Conservation (phyloP, 2,329 filamentous ascomycete genomes). For the Rosellinia necatrix region DNA sequence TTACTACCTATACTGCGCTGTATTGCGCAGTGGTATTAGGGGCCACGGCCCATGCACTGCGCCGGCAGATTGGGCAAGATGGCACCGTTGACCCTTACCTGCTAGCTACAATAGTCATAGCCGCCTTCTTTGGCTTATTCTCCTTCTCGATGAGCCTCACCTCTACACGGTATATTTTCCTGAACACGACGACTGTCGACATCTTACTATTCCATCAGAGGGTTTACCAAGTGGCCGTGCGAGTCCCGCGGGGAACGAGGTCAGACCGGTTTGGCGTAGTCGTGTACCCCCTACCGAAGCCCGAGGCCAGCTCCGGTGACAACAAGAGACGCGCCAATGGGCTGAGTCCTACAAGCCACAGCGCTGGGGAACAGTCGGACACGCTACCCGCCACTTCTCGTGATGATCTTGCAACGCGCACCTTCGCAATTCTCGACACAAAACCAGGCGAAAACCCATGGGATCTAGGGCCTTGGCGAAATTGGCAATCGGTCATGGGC, state of each 20-base stretch:
- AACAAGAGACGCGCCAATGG: slow-evolving; percentile 1
- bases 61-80: slow-evolving; percentile 53
- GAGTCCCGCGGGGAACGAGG: slow-evolving; percentile 60
- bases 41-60: slow-evolving; percentile 66
- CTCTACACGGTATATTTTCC: slow-evolving; percentile 69
- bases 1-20: slow-evolving; percentile 72
- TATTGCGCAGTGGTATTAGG: slow-evolving; percentile 70
- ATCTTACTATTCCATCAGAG: slow-evolving; percentile 65
- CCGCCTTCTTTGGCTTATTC: slow-evolving; percentile 80
- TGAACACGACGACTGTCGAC: slow-evolving; percentile 86
- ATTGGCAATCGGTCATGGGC: slow-evolving; percentile 84
- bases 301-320: slow-evolving; percentile 10
- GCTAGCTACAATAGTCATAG: slow-evolving; percentile 68
- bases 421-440: slow-evolving; percentile 80
- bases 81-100: slow-evolving; percentile 60
- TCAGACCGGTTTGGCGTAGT: slow-evolving; percentile 55
- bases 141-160: slow-evolving; percentile 75
- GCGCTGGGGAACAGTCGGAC: slow-evolving; percentile 15
- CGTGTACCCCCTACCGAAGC: slow-evolving; percentile 59
- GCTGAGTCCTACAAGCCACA: slow-evolving; percentile 22
- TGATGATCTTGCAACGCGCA: slow-evolving; percentile 59
- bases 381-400: slow-evolving; percentile 35
- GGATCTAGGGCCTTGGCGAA: slow-evolving; percentile 71
- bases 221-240: slow-evolving; percentile 75
- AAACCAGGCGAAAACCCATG: slow-evolving; percentile 81